A percentile compares a stretch with the other conserved stretches of the same genome.
phyloP scores from a whole-genome alignment of 352 stramenopile species.

The Blastocystis sp. region DNA sequence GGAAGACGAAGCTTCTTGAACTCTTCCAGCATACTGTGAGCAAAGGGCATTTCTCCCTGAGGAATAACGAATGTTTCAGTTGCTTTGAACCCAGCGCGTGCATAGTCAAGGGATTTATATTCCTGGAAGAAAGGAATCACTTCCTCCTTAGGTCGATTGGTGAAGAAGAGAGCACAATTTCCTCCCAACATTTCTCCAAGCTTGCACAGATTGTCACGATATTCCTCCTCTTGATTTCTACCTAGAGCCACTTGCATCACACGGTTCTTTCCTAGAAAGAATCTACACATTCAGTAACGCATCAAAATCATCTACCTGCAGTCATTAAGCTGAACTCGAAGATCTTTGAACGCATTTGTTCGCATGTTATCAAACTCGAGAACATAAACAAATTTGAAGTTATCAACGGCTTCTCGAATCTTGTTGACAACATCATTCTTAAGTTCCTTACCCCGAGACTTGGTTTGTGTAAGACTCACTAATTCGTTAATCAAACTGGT shows the following conservation, averaged over 20 bases:
- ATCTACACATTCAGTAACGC: slow-evolving; percentile 68
- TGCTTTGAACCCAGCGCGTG: slow-evolving; percentile 30
- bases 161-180: slow-evolving; percentile 87
- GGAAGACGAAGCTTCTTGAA: slow-evolving; percentile 86
- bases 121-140: slow-evolving; percentile 67
- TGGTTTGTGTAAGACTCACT: slow-evolving; percentile 80
- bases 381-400: slow-evolving; percentile 82
- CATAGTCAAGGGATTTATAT: slow-evolving; percentile 50
- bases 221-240: slow-evolving; percentile 86
- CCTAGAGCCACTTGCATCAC: slow-evolving; percentile 92
- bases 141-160: slow-evolving; percentile 78
- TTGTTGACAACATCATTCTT: slow-evolving; percentile 86
- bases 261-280: slow-evolving; percentile 98
- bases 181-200: slow-evolving; percentile 79
- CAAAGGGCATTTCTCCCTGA: slow-evolving; percentile 81
- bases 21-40: slow-evolving; percentile 88
- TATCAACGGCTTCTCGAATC: slow-evolving; percentile 84
- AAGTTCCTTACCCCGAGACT: slow-evolving; percentile 87
- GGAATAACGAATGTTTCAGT: slow-evolving; percentile 79
- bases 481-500: slow-evolving; percentile 67
- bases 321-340: slow-evolving; percentile 88
- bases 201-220: slow-evolving; percentile 84
- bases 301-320: slow-evolving; percentile 69
- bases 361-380: slow-evolving; percentile 96
- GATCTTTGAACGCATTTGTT: slow-evolving; percentile 93